Evolutionary conservation across 345 rosid genomes (phyloP), one percentile per base, ranked within the genome.

Genomic region (Luvunga scandens): DNA sequence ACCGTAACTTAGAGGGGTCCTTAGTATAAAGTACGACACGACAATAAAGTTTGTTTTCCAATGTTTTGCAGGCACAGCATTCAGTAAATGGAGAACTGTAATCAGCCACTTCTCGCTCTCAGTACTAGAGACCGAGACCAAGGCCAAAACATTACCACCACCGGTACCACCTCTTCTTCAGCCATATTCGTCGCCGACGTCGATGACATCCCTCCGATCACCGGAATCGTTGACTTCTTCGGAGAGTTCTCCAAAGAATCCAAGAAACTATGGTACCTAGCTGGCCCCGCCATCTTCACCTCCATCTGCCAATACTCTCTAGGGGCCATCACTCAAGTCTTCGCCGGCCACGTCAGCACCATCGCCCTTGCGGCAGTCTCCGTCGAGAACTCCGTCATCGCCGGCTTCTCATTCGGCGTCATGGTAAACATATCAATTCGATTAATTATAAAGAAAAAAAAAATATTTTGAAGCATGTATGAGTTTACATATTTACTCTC

Each of bases 221-320:
- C 57, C 31, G 64, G 84, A 71, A 24, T 78, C 74, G 62, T 78
- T 0, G 93, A 80, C 30, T 93, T 95, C 84, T 79, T 72, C 62
- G 83, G 84, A 10, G 91, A 92, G 81, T 95, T 87, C 79, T 59
- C 55, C 45, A 67, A 42, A 6, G 98, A 95, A 72, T 70, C 85
- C 34, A 89, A 85, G 79, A 95, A 90, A 80, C 87, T 95, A 4
- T 93, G 99, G 99, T 90, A 74, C 87, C 85, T 95, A 0, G 99
- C 99, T 1, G 97, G 93, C 24, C 98, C 99, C 0, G 99, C 99
- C 84, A 91, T 95, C 81, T 95, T 93, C 91, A 95, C 99, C 69
- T 81, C 92, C 63, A 0, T 92, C n/a, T 87, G 84, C 76, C 92
- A 91, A 71, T 95, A 95, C 85, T 92, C 98, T n/a, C 97, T 95